Conservation (phyloP, 108 stramenopile genomes). For the Pseudonitzschia multiseries region DNA sequence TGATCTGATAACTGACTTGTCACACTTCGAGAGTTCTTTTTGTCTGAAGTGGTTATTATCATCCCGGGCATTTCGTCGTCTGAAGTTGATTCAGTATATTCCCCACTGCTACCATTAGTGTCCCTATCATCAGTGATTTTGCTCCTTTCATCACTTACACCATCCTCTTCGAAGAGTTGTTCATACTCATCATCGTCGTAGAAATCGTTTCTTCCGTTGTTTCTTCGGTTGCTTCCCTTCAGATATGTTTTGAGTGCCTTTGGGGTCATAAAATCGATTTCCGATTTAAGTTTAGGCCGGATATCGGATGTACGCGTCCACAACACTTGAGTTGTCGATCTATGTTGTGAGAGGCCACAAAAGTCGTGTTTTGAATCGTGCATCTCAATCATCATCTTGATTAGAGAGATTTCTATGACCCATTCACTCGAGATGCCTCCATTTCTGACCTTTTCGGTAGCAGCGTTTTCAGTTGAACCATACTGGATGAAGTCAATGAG, state of each 20-base stretch:
- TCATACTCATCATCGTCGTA: not conserved
- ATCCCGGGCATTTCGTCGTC: constrained; percentile 8
- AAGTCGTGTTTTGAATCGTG: constrained; percentile 35
- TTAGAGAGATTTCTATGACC: constrained; percentile 47
- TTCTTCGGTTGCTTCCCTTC: not conserved
- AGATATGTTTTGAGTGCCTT: constrained; percentile 17
- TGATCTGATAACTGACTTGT: not conserved
- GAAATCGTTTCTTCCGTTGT: not conserved
- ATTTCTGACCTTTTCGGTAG: constrained; percentile 1
- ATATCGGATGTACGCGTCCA: constrained; percentile 30
- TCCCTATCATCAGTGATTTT: not conserved
- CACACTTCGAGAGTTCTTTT: not conserved
- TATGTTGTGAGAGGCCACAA: constrained; percentile 30
- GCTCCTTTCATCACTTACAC: not conserved
- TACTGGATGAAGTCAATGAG: constrained; percentile 23
- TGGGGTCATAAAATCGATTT: constrained; percentile 25
- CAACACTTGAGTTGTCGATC: constrained; percentile 12
- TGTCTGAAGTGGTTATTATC: not conserved
- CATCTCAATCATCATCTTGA: constrained; percentile 46
- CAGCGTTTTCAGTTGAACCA: constrained; percentile 13
- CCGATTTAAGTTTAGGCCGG: not conserved
- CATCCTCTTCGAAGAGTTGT: not conserved
- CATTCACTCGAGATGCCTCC: constrained; percentile 35
- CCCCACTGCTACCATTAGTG: not conserved
- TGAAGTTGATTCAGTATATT: not conserved